Conservation (phyloP, 2,329 filamentous ascomycete genomes). For the Pseudogymnoascus sp. region DNA sequence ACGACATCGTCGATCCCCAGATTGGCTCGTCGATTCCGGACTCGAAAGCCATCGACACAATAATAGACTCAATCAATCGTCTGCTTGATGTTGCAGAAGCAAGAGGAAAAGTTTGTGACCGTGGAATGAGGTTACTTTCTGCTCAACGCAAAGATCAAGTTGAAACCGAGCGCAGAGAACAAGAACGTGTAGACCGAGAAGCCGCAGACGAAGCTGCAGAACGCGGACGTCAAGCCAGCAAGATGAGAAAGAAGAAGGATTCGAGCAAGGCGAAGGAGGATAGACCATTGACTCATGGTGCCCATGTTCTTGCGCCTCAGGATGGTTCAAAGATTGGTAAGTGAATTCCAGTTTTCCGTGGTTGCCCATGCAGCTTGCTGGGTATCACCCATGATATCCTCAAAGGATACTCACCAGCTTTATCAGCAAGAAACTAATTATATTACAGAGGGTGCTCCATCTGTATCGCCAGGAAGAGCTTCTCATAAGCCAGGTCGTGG, state of each 20-base stretch:
- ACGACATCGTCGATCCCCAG: slow-evolving; percentile 62
- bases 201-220: slow-evolving; percentile 42
- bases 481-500: slow-evolving; percentile 2
- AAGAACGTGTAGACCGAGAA: slow-evolving; percentile 40
- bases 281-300: slow-evolving; percentile 53
- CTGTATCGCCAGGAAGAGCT: neutral
- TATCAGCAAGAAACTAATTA: neutral
- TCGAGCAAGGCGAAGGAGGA: slow-evolving; percentile 54
- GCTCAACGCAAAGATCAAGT: slow-evolving; percentile 57
- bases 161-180: slow-evolving; percentile 39
- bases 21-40: slow-evolving; percentile 55
- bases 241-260: slow-evolving; percentile 76
- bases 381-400: neutral
- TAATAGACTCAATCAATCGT: slow-evolving; percentile 57
- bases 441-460: neutral
- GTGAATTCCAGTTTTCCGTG: slow-evolving; percentile 21
- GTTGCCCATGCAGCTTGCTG: slow-evolving; percentile 3
- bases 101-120: slow-evolving; percentile 62
- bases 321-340: slow-evolving; percentile 56
- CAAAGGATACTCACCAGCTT: slow-evolving; percentile 3
- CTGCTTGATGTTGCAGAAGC: slow-evolving; percentile 62
- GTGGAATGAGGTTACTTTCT: slow-evolving; percentile 65
- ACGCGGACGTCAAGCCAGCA: slow-evolving; percentile 49
- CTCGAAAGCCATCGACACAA: slow-evolving; percentile 56
- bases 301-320: slow-evolving; percentile 57